Base-by-base conservation (phyloP, 768 basidiomycete genomes). In the Phlegmacium glaucopus region DNA sequence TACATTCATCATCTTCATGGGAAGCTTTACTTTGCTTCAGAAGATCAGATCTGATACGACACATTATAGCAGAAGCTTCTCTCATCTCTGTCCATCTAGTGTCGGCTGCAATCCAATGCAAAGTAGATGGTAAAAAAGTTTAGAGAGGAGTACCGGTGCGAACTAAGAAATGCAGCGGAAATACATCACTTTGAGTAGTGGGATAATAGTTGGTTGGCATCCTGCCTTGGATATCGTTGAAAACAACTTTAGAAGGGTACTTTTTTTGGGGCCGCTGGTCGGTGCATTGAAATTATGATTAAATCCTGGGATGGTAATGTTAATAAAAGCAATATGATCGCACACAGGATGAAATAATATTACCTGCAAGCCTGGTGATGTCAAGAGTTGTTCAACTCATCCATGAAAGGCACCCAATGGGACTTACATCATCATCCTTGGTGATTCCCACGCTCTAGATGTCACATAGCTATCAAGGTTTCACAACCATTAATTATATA, bases 351-450 rank as follows among this genome's bases (percentile, higher is more conserved):
- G 15, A 9, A 12, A 16, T 59, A 55, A 74, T 77, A 53, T 64
- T 68, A 54, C 85, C 82, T 69, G 71, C 82, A 36, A 85, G 70
- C 8, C 87, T 87, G 43, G 93, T 88, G 47, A 87, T 76, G 54
- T 90, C 90, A 6, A 90, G 71, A 4, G 87, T 87, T 27, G 77
- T 74, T 29, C 77, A 77, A 36, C 78, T 80, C 2, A 90, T 68
- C 80, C 82, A 89, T 1, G 72, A 66, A 30, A 85, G 65, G 3
- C 80, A 77, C 39, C 92, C 84, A 28, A 89, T 65, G 6, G 63
- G 66, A 5, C 48, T 62, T 2, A 37, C 44, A 34, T 46, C 64
- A 17, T 58, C 57, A 5, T 68, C 47, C 36, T 61, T 53, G 26
- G 57, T 36, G 8, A 72, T 60, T 55, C 75, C 66, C 1, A 56